Evolutionary conservation across 1,139 yeast species (phyloP), one percentile per base, ranked within the genome.

Genomic region (Candida frijolesensis): DNA sequence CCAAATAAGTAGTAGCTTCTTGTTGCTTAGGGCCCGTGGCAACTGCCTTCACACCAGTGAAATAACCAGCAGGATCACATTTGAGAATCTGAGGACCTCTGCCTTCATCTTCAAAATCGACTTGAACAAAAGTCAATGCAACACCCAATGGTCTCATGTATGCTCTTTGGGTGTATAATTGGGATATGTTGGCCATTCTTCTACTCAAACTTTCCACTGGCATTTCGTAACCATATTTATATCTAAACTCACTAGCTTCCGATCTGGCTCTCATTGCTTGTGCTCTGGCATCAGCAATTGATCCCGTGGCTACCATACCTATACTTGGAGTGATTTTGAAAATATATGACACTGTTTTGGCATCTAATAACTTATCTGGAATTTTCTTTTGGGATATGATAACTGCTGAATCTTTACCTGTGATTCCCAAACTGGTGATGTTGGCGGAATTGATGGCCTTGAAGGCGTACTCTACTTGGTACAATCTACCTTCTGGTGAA

Each of bases 101-200:
- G 66, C 86, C 94, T 63, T 89, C 96, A 67, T 92, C 98, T 50
- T 74, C 79, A 47, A 67, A 65, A 52, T 75, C 80, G 52, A 87
- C 85, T 46, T 95, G 85, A 54, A 92, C 81, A 63, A 94, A 87
- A 19, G 97, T 91, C 63, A 91, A 79, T 29, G 96, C 90, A 51
- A 91, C 97, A 38, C 97, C 97, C 58, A 92, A 78, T 27, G 99
- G 99, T 70, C 99, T 84, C 98, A 94, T 94, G 70, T 94, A 94
- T n/a, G 99, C 99, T 66, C 98, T 82, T 72, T 94, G 99, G 43
- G 99, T 94, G 70, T 91, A 94, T 57, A 94, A 83, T 75, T 94
- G 99, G 45, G 96, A 88, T 62, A 91, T 74, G 66, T 94, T 94
- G 52, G 98, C 99, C 87, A 94, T 87, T 66, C 97, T 82, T 74